Percentiles rank a stretch among this genome's conserved stretches.
Conservation (phyloP, 495 filamentous ascomycete genomes). For the Hyaloscypha hepaticicola region DNA sequence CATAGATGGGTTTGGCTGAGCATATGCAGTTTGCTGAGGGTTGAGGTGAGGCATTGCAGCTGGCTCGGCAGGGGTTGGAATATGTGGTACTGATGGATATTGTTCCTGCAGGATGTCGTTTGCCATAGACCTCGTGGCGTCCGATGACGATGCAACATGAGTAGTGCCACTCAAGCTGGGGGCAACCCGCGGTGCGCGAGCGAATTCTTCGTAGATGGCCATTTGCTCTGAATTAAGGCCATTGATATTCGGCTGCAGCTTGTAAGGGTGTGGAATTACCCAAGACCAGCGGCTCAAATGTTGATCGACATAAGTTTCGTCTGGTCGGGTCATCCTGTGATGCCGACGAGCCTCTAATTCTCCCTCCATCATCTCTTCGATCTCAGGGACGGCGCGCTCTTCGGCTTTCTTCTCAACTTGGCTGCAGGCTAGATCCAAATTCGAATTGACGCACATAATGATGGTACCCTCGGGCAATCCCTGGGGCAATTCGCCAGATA, state of each 20-base stretch:
- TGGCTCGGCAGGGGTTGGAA: conserved; percentile 78
- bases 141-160: conserved; percentile 48
- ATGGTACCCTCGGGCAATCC: conserved; percentile 85
- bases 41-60: conserved; percentile 70
- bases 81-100: conserved; percentile 70
- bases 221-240: conserved; percentile 91
- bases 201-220: conserved; percentile 95
- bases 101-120: conserved; percentile 82
- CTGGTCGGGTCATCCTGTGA: conserved; percentile 66
- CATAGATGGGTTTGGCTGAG: conserved; percentile 37
- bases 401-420: conserved; percentile 94
- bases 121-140: conserved; percentile 50
- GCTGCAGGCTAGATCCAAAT: conserved; percentile 86
- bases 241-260: conserved; percentile 59
- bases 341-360: conserved; percentile 72
- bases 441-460: conserved; percentile 97
- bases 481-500: conserved; percentile 67
- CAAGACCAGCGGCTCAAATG: conserved; percentile 80
- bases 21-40: conserved; percentile 61
- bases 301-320: conserved; percentile 79
- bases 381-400: conserved; percentile 86
- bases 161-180: conserved; percentile 40
- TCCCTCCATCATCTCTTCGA: conserved; percentile 82
- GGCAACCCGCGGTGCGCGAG: conserved; percentile 65
- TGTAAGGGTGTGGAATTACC: conserved; percentile 87